Base-by-base conservation (phyloP, 2,329 filamentous ascomycete genomes). In the Exophiala sideris region DNA sequence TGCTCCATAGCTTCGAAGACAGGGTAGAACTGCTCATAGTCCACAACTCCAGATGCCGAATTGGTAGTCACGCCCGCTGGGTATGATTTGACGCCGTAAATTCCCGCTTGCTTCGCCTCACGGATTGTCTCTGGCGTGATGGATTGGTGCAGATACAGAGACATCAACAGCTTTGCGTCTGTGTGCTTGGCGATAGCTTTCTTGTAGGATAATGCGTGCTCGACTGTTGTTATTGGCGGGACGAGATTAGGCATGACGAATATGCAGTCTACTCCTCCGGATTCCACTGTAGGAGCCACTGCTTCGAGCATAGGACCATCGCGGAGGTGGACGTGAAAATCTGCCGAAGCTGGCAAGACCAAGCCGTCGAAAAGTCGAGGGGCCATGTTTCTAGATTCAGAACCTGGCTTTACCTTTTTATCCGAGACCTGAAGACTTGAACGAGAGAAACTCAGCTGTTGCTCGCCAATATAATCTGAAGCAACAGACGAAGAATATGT, bases 1-100 rank as follows among this genome's bases (percentile, higher is more conserved):
- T 85, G 75, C 68, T 96, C 87, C 91, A 97, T 96, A 61, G 89
- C 88, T n/a, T 79, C 81, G 67, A 97, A 95, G 11, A 92, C 88
- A 5, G 73, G 72, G 54, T 75, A 76, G 62, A 75, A 74, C 12
- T 67, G 61, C 7, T 70, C 67, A 53, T 74, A 74, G 60, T 75
- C 72, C 39, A 74, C 64, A 2, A 77, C 74, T 3, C 75, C 75
- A 7, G 72, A 68, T 34, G 77, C 76, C 3, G 80, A 84, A 66
- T 85, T 83, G 48, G 79, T 82, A 3, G 79, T 82, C 35, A 81
- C 79, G 48, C 74, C 74, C n/a, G 70, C 65, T 21, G 66, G 65
- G 51, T 71, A 70, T 52, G 68, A 66, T 63, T 70, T 70, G 58
- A 84, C 82, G 63, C 91, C 90, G 44, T 84, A 79, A 20, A 75